These are phyloP conservation scores for Trifolium fragiferum DNA, from an alignment of 306 rosid species.

Conservation along the genomic window DNA sequence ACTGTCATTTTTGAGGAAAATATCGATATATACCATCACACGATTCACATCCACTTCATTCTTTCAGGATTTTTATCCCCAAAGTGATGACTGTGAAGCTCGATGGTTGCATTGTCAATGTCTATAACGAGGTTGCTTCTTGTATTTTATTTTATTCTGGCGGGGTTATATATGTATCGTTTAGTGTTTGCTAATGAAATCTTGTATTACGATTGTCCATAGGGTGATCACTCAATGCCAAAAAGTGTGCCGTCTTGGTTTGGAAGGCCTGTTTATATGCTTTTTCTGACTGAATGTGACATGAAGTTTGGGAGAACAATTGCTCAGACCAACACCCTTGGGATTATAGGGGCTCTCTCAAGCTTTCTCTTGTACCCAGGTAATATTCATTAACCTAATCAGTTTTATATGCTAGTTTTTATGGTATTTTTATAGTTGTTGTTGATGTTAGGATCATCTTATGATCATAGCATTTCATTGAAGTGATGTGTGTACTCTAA, in stretches of 20 bases:
- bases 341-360: constrained; percentile 73
- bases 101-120: constrained; percentile 85
- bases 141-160: too few species aligned
- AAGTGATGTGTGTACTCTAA: not conserved
- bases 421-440: not conserved
- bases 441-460: not conserved
- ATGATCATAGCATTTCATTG: not conserved
- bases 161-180: too few species aligned
- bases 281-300: constrained; percentile 87
- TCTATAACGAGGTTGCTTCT: constrained; percentile 77
- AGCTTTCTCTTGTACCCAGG: constrained; percentile 85
- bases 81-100: constrained; percentile 76
- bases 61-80: constrained; percentile 25
- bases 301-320: constrained; percentile 80
- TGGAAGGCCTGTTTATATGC: constrained; percentile 80
- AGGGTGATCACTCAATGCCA: constrained; percentile 98
- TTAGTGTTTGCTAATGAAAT: not conserved
- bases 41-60: not conserved
- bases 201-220: constrained; percentile 13
- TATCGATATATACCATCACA: not conserved
- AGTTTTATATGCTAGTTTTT: constrained; percentile 17
- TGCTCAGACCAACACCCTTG: constrained; percentile 67
- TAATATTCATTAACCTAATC: constrained; percentile 44
- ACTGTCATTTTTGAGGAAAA: not conserved
- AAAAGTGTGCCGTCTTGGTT: constrained; percentile 75